Percentiles rank a stretch among this genome's conserved stretches.
Evolutionary conservation across 2,329 filamentous ascomycete species (phyloP).

Genomic region (Scedosporium minutisporum): DNA sequence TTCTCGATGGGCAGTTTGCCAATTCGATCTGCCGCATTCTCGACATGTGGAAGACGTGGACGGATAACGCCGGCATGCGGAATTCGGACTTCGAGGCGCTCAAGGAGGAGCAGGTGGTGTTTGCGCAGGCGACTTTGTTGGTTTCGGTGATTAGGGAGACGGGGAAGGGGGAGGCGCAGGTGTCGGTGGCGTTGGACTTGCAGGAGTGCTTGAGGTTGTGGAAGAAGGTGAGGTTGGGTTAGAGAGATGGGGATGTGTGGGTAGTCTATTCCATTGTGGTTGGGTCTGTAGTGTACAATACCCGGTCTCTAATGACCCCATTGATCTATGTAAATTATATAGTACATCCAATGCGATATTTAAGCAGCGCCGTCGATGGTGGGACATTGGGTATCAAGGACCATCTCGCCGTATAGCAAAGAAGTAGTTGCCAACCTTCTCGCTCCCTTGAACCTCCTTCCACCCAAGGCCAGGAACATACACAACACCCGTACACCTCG

Average conservation of each 20-base stretch:
- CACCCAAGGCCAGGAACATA: conserved; percentile 88
- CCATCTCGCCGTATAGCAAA: conserved; percentile 59
- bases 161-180: conserved; percentile 30
- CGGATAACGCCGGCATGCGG: conserved; percentile 45
- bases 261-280: not conserved
- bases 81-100: conserved; percentile 32
- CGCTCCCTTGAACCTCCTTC: conserved; percentile 71
- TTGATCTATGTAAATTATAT: not conserved
- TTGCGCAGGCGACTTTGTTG: conserved; percentile 38
- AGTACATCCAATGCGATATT: not conserved
- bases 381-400: conserved; percentile 8
- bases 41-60: conserved; percentile 44
- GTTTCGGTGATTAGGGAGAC: conserved; percentile 38
- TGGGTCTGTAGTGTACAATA: conserved; percentile 3
- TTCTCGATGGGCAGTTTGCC: conserved; percentile 36
- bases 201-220: conserved; percentile 46
- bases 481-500: conserved; percentile 66
- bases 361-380: not conserved
- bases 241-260: not conserved
- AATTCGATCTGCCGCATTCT: conserved; percentile 31
- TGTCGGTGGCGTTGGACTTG: conserved; percentile 39
- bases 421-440: conserved; percentile 91
- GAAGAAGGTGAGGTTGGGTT: conserved; percentile 42
- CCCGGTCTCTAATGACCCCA: not conserved
- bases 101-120: conserved; percentile 26